Evolutionary conservation across 805 yeast genomes (phyloP).

Genomic region (Kodamaea jinghongensis): DNA sequence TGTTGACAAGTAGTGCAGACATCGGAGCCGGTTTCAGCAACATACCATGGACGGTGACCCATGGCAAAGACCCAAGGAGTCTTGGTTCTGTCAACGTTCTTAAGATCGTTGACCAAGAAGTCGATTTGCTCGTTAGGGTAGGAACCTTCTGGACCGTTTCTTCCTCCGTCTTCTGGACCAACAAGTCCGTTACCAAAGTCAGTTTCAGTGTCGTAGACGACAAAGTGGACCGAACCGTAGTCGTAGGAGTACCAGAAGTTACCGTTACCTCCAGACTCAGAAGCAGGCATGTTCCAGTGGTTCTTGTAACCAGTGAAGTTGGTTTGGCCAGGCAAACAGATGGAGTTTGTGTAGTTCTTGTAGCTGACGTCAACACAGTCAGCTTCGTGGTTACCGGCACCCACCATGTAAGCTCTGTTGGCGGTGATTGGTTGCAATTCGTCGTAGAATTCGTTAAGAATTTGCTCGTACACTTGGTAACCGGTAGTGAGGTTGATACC

Average conservation of each 20-base stretch:
- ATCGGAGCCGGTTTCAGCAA: slow-evolving; percentile 9
- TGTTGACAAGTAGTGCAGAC: slow-evolving; percentile 11
- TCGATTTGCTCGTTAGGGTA: slow-evolving; percentile 14
- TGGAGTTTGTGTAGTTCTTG: slow-evolving; percentile 11
- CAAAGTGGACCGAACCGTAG: slow-evolving; percentile 15
- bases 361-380: slow-evolving; percentile 11
- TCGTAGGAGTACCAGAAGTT: slow-evolving; percentile 16
- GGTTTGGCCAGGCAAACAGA: slow-evolving; percentile 16
- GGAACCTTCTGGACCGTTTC: slow-evolving; percentile 12
- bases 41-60: slow-evolving; percentile 17
- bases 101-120: slow-evolving; percentile 13
- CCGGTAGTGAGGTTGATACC: slow-evolving; percentile 6
- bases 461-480: slow-evolving; percentile 13
- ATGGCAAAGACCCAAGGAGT: slow-evolving; percentile 16
- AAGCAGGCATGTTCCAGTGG: slow-evolving; percentile 16
- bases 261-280: slow-evolving; percentile 11
- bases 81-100: slow-evolving; percentile 13
- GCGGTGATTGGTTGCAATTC: slow-evolving; percentile 13
- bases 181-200: slow-evolving; percentile 14
- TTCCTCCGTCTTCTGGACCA: slow-evolving; percentile 14
- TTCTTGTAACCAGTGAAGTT: slow-evolving; percentile 15
- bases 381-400: slow-evolving; percentile 16
- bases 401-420: slow-evolving; percentile 14
- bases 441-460: slow-evolving; percentile 14
- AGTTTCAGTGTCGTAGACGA: slow-evolving; percentile 14